A percentile compares a stretch with the other conserved stretches of the same genome.
phyloP scores from a whole-genome alignment of 441 rosid species.

The Erodium texanum region DNA sequence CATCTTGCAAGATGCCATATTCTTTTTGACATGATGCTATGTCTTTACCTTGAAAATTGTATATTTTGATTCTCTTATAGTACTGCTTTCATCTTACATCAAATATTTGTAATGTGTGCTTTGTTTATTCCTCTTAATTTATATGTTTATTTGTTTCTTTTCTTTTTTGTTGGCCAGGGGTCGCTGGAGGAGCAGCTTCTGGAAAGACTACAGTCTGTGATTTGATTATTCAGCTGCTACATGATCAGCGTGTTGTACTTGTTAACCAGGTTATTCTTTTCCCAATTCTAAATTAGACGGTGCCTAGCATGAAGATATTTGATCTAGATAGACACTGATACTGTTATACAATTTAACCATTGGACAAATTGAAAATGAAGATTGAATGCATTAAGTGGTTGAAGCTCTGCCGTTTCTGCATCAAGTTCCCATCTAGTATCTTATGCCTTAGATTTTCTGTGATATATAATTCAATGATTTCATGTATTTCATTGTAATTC shows the following conservation, averaged over 20 bases:
- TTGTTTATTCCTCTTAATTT: background rate
- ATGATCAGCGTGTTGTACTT: constrained; percentile 96
- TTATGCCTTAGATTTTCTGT: too few species aligned
- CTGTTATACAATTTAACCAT: too few species aligned
- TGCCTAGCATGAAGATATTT: background rate
- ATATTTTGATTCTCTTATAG: background rate
- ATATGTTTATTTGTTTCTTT: constrained; percentile 9
- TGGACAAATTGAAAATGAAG: too few species aligned
- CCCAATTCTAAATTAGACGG: background rate
- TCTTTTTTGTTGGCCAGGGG: constrained; percentile 38
- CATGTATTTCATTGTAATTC: too few species aligned
- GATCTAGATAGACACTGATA: too few species aligned
- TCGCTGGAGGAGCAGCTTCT: constrained; percentile 99
- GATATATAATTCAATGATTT: too few species aligned
- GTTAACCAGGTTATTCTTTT: constrained; percentile 63
- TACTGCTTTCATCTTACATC: background rate
- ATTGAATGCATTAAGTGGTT: too few species aligned
- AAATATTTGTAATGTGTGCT: background rate
- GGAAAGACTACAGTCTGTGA: constrained; percentile 98
- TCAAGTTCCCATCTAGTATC: too few species aligned
- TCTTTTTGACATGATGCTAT: background rate
- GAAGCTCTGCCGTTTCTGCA: too few species aligned
- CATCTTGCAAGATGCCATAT: background rate
- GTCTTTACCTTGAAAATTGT: background rate
- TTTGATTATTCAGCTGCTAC: constrained; percentile 98